phyloP scores from a whole-genome alignment of 306 rosid species.

The Fragaria vesca region DNA sequence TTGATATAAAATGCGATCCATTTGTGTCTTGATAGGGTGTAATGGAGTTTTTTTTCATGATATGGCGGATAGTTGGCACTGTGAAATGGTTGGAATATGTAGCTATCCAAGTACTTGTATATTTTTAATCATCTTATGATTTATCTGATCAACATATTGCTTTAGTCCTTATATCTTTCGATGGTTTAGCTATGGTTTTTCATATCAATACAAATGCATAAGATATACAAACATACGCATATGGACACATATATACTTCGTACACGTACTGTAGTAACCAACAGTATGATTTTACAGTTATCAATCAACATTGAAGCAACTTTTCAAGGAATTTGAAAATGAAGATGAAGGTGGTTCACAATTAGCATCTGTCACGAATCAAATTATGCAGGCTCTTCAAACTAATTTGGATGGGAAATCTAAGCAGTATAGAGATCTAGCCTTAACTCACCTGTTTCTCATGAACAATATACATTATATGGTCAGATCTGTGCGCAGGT shows the following conservation, averaged over 20 bases:
- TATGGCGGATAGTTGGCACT: background rate
- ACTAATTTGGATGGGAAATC: conserved; percentile 94
- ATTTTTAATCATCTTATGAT: background rate
- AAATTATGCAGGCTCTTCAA: conserved; percentile 95
- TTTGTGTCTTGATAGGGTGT: background rate
- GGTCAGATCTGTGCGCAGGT: conserved; percentile 95
- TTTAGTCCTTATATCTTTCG: background rate
- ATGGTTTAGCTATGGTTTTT: background rate
- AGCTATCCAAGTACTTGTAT: background rate
- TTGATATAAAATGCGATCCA: background rate
- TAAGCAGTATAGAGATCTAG: conserved; percentile 79
- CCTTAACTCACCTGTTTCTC: conserved; percentile 87
- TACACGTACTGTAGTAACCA: conserved; percentile 6
- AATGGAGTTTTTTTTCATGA: background rate
- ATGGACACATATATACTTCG: background rate
- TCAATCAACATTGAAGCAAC: conserved; percentile 93
- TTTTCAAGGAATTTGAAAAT: conserved; percentile 78
- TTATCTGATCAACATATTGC: background rate
- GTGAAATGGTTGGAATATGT: background rate
- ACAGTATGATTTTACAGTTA: conserved; percentile 52
- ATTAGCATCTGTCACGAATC: conserved; percentile 83
- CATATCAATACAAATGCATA: background rate
- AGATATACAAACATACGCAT: background rate
- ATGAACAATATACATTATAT: conserved; percentile 98
- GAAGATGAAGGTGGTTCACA: conserved; percentile 67